Base-by-base conservation (phyloP, 139 green algal genomes). In the Asterochloris erici region DNA sequence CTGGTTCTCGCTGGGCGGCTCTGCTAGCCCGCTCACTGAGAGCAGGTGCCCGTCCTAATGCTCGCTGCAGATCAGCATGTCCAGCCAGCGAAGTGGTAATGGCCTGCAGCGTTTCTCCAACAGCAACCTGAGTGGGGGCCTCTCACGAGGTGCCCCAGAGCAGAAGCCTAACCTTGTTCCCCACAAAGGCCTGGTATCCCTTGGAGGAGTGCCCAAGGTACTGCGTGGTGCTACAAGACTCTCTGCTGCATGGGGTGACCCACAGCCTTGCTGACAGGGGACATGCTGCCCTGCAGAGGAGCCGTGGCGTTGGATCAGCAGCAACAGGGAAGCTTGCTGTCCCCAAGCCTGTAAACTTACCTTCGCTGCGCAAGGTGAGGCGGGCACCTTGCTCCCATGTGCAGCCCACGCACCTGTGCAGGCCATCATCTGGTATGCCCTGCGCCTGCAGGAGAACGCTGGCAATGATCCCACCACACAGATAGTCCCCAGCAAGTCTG, bases 281-380 rank as follows among this genome's bases (percentile, higher is more conserved):
- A 71, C 19, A 26, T 27, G 23, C 38, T 0, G 63, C 13, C 9
- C 21, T 68, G 68, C 90, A 91, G 86, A 85, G 83, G 69, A 83
- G 88, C 24, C 84, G 88, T 13, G 76, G 76, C 19, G 63, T 73
- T 64, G 74, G 84, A 21, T 85, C 60, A 13, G 24, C 23, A 79
- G 12, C 82, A 28, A 86, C 87, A 26, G 23, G 79, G 54, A 96
- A 96, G 88, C 86, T 97, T 0, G 86, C 90, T 23, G 91, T 96
- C 17, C 93, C 93, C 0, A 93, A 93, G 79, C 93, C 93, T 54
- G 92, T 97, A 27, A 96, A 97, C 85, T 86, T 97, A 0, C 92
- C 93, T 0, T 96, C 92, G 9, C 87, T 95, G 21, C 93, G 92
- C 82, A 96, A 96, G 90, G 93, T 92, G 68, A n/a, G 76, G 66